phyloP scores from a whole-genome alignment of 495 filamentous ascomycete genomes.

The Talaromyces proteolyticus region DNA sequence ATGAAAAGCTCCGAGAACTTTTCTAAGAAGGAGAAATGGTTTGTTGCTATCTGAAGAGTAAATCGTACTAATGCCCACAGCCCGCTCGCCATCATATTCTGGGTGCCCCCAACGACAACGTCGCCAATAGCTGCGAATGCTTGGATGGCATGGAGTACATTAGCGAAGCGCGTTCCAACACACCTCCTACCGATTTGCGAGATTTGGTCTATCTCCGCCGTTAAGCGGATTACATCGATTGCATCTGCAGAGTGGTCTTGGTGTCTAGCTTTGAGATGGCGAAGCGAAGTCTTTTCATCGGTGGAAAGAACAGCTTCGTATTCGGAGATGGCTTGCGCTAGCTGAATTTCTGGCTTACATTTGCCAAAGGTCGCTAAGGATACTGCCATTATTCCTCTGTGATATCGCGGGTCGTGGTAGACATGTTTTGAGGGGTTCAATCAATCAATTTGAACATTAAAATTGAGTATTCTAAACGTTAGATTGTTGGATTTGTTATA shows the following conservation, averaged over 20 bases:
- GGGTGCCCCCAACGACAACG: constrained; percentile 33
- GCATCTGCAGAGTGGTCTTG: constrained; percentile 22
- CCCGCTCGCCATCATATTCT: constrained; percentile 39
- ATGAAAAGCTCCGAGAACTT: constrained; percentile 36
- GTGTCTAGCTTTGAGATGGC: constrained; percentile 14
- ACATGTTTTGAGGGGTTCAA: too few relatives aligned
- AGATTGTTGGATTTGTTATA: too few relatives aligned
- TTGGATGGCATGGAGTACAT: constrained; percentile 33
- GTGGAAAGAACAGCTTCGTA: constrained; percentile 31
- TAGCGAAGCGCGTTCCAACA: constrained; percentile 34
- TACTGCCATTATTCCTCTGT: too few relatives aligned
- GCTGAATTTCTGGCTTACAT: constrained; percentile 29
- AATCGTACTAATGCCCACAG: constrained; percentile 37
- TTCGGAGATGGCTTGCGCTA: constrained; percentile 31
- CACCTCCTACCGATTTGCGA: constrained; percentile 15
- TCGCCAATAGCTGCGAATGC: constrained; percentile 37
- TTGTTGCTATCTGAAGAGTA: constrained; percentile 21
- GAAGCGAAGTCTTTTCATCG: constrained; percentile 28
- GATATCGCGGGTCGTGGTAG: too few relatives aligned
- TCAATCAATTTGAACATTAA: too few relatives aligned
- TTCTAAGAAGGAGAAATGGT: constrained; percentile 24
- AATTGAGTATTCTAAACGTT: too few relatives aligned
- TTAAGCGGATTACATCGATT: constrained; percentile 36
- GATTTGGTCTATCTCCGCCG: constrained; percentile 29
- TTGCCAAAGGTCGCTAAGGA: too few relatives aligned